Conservation (phyloP, 2,329 filamentous ascomycete genomes). For the Fusarium humuli region DNA sequence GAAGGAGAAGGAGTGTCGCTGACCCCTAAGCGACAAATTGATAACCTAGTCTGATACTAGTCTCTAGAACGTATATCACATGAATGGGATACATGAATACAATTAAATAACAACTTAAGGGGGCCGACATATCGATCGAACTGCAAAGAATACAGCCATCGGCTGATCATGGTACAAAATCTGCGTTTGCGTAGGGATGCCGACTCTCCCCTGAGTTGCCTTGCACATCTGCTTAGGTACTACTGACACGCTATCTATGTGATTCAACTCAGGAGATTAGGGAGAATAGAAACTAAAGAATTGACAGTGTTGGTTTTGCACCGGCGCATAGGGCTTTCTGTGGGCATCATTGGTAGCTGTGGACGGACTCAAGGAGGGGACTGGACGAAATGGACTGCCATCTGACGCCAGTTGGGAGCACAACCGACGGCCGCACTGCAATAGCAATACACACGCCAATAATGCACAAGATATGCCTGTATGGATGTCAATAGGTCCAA, state of each 20-base stretch:
- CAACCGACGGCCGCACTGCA: background rate
- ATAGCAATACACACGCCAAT: background rate
- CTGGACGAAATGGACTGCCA: background rate
- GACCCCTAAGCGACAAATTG: background rate
- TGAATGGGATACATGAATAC: background rate
- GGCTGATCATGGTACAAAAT: background rate
- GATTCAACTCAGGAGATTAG: background rate
- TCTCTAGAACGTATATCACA: background rate
- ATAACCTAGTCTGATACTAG: background rate
- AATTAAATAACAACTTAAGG: background rate
- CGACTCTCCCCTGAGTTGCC: background rate
- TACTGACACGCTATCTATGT: no score
- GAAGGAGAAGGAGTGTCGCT: background rate
- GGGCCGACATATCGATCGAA: rapidly evolving
- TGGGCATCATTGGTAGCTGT: background rate
- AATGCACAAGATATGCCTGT: rapidly evolving
- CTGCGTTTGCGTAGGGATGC: no score
- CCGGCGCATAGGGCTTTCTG: background rate
- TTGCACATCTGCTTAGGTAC: background rate
- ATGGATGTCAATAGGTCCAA: background rate
- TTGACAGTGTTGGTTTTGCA: no score
- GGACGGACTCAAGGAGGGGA: background rate
- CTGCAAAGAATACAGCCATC: background rate
- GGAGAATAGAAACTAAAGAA: no score
- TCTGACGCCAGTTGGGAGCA: background rate